Evolutionary conservation across 2,329 filamentous ascomycete species (phyloP).

Genomic region (Kalmusia sp.): DNA sequence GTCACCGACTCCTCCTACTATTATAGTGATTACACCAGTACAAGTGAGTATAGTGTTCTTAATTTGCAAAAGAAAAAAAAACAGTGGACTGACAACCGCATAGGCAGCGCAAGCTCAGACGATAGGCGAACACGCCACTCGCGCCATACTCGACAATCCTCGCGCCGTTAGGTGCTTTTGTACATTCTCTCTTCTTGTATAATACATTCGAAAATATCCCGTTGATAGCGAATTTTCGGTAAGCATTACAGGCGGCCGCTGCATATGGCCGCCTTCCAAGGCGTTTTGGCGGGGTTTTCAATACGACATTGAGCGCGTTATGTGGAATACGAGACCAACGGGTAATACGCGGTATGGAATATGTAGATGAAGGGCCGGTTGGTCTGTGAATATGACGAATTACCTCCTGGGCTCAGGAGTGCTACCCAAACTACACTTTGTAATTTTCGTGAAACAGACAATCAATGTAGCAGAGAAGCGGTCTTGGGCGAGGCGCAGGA

Average conservation of each 20-base stretch:
- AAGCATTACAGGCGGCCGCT: constrained; percentile 17
- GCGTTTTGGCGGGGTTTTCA: constrained; percentile 9
- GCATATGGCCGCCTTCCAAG: constrained; percentile 1
- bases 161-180: constrained; percentile 25
- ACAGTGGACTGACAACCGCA: constrained; percentile 24
- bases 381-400: constrained; percentile 23
- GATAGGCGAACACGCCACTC: constrained; percentile 51
- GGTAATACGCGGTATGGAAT: constrained; percentile 17
- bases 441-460: neutral
- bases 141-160: constrained; percentile 47
- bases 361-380: constrained; percentile 21
- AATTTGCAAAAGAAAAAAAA: neutral
- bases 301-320: constrained; percentile 16
- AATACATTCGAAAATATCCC: constrained; percentile 16
- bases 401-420: neutral
- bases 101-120: constrained; percentile 54
- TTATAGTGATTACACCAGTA: constrained; percentile 56
- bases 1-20: constrained; percentile 49
- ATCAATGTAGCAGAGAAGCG: too few relatives aligned
- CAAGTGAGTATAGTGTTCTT: constrained; percentile 50
- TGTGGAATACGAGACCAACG: constrained; percentile 13
- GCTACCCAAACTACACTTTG: neutral
- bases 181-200: constrained; percentile 19
- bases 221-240: constrained; percentile 17
- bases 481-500: too few relatives aligned